Conservation (phyloP, 768 basidiomycete genomes). For the Tricholoma sp. region DNA sequence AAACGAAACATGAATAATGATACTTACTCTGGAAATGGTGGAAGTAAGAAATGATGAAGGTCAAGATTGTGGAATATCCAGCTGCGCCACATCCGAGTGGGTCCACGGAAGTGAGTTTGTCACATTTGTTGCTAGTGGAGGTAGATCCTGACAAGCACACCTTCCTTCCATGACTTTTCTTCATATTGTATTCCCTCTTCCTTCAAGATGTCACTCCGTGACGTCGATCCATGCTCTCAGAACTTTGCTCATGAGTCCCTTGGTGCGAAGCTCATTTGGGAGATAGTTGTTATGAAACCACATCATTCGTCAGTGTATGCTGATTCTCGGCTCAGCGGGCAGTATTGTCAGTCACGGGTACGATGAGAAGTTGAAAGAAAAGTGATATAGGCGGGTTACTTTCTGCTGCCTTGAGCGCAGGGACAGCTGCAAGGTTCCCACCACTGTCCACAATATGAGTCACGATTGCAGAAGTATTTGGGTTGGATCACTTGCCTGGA, state of each 20-base stretch:
- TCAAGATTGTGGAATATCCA: slow-evolving; percentile 45
- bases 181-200: slow-evolving; percentile 62
- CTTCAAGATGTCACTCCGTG: slow-evolving; percentile 58
- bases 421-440: slow-evolving; percentile 60
- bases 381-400: slow-evolving; percentile 45
- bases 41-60: slow-evolving; percentile 26
- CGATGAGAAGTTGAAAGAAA: slow-evolving; percentile 59
- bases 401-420: slow-evolving; percentile 55
- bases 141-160: too few species aligned
- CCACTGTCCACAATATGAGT: slow-evolving; percentile 34
- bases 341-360: slow-evolving; percentile 76
- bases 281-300: slow-evolving; percentile 74
- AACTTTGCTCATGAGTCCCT: slow-evolving; percentile 40
- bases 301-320: slow-evolving; percentile 57
- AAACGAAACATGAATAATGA: neutral
- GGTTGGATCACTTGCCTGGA: slow-evolving; percentile 44
- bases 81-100: slow-evolving; percentile 69
- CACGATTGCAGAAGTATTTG: neutral
- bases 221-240: slow-evolving; percentile 61
- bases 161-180: slow-evolving; percentile 14
- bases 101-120: slow-evolving; percentile 62
- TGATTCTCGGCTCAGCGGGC: slow-evolving; percentile 58
- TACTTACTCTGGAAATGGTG: neutral
- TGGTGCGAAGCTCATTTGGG: slow-evolving; percentile 57
- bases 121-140: neutral